Percentiles rank a stretch among this genome's conserved stretches.
phyloP scores from a whole-genome alignment of 177 flowering plant genomes.

The Vitis hybrid region DNA sequence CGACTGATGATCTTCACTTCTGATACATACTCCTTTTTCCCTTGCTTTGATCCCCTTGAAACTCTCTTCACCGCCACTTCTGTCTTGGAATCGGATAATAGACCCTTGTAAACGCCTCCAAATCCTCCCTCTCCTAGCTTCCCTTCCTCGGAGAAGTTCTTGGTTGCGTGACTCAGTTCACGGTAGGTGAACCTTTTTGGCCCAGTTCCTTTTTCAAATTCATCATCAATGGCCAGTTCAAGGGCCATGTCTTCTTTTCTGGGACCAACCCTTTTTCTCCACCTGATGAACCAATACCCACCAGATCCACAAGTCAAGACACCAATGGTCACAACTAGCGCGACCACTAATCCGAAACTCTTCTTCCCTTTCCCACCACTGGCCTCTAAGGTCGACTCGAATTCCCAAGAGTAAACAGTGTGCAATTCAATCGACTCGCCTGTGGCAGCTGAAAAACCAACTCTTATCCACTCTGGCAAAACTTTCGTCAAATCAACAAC shows the following conservation, averaged over 20 bases:
- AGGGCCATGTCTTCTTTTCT: background rate
- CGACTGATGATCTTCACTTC: conserved; percentile 50
- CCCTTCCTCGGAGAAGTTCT: conserved; percentile 29
- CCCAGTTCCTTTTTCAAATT: conserved; percentile 32
- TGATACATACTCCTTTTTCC: conserved; percentile 45
- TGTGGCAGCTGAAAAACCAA: conserved; percentile 59
- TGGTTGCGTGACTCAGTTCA: conserved; percentile 25
- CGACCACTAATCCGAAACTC: conserved; percentile 18
- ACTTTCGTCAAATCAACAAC: conserved; percentile 30
- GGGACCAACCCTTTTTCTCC: conserved; percentile 14
- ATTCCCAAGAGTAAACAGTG: conserved; percentile 39
- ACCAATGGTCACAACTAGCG: conserved; percentile 24
- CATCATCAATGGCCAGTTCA: conserved; percentile 20
- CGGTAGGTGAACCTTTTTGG: conserved; percentile 33
- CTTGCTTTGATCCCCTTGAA: conserved; percentile 43
- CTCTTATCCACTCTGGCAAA: conserved; percentile 36
- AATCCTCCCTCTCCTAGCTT: conserved; percentile 56
- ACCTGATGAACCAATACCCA: conserved; percentile 14
- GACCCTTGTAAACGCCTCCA: conserved; percentile 45
- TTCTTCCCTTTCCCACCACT: background rate
- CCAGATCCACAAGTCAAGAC: conserved; percentile 23
- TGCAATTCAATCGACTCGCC: conserved; percentile 23
- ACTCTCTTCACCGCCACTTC: conserved; percentile 41
- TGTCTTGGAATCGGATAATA: conserved; percentile 17
- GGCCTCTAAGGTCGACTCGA: conserved; percentile 34